Evolutionary conservation across 345 rosid genomes (phyloP).

Genomic region (Pistacia integerrima): DNA sequence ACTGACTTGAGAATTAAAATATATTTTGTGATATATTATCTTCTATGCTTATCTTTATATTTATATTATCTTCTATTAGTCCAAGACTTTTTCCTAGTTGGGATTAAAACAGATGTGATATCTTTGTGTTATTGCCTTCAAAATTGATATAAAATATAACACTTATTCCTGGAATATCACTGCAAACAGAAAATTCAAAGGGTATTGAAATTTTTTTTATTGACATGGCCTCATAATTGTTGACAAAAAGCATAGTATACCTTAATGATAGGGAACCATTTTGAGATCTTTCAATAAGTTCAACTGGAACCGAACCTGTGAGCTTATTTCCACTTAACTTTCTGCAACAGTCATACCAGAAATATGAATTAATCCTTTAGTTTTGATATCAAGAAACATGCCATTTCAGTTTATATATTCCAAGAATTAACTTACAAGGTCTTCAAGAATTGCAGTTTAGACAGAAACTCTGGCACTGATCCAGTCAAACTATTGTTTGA

Average conservation of each 20-base stretch:
- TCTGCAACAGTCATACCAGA: slow-evolving; percentile 7
- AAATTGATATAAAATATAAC: no score
- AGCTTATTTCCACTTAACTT: slow-evolving; percentile 21
- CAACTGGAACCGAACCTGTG: slow-evolving; percentile 24
- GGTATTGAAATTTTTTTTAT: not conserved
- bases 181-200: not conserved
- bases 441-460: slow-evolving; percentile 21
- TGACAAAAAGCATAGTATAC: not conserved
- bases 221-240: not conserved
- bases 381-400: not conserved
- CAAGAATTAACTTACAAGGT: slow-evolving; percentile 23
- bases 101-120: no score
- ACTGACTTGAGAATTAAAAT: no score
- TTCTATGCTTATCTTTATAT: no score
- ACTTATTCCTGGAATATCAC: not conserved
- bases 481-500: slow-evolving; percentile 34
- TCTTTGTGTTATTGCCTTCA: no score
- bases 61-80: no score
- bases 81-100: no score
- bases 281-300: slow-evolving; percentile 18
- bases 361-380: not conserved
- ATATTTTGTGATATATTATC: no score
- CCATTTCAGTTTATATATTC: not conserved
- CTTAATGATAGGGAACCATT: slow-evolving; percentile 14
- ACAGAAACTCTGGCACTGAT: slow-evolving; percentile 27